These are phyloP conservation scores for Populus hybrid DNA, from an alignment of 441 rosid species.

Conservation along the genomic window DNA sequence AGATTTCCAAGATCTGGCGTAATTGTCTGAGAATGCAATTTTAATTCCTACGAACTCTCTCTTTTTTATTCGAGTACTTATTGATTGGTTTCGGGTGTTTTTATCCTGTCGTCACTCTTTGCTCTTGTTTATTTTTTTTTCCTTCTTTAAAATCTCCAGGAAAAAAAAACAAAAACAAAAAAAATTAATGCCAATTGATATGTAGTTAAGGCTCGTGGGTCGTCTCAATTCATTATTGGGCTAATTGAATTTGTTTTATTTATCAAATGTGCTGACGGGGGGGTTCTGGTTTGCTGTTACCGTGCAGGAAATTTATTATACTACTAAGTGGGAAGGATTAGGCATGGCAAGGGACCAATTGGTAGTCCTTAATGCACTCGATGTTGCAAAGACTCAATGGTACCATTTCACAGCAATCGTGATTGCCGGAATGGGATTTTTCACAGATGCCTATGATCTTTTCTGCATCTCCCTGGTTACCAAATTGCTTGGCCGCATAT, in stretches of 20 bases:
- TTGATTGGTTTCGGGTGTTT: no score
- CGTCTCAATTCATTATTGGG: background rate
- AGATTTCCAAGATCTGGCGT: no score
- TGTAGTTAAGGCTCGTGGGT: background rate
- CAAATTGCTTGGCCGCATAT: constrained; percentile 75
- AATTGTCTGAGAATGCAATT: no score
- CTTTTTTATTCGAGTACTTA: no score
- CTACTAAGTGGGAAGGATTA: background rate
- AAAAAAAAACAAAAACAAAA: no score
- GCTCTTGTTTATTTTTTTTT: no score
- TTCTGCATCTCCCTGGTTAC: constrained; percentile 78
- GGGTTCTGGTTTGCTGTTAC: background rate
- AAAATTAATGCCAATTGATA: no score
- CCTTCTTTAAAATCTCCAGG: no score
- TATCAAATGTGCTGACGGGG: no score
- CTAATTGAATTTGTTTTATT: background rate
- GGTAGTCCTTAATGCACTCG: constrained; percentile 69
- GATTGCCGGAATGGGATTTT: constrained; percentile 86
- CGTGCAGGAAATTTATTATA: background rate
- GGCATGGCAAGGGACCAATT: constrained; percentile 45
- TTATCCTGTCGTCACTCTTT: no score
- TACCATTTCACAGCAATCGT: constrained; percentile 79
- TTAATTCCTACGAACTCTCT: no score
- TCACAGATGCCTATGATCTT: constrained; percentile 84
- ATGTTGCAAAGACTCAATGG: constrained; percentile 72